Base-by-base conservation (phyloP, 352 stramenopile genomes). In the Globisporangium paroecandrum region DNA sequence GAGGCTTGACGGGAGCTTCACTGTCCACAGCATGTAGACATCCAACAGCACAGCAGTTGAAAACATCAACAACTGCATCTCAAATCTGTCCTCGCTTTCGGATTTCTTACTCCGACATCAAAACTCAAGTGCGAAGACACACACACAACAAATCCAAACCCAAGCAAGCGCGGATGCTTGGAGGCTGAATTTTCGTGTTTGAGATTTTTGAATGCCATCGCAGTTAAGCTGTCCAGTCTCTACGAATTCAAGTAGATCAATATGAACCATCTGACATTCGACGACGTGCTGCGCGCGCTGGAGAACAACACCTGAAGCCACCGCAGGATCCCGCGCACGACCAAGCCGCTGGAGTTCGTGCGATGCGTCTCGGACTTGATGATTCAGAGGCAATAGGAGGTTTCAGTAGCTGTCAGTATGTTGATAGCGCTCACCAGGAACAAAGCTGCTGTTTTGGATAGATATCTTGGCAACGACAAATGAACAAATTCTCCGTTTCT, bases 241-340 rank as follows among this genome's bases (percentile, higher is more conserved):
- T 59, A 59, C 54, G 54, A 59, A 27, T 59, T 59, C 22, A 12
- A 59, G 2, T 3, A 13, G 27, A 13, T 24, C 24, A 4, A 59
- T 7, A 4, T 22, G 3, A 13, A 12, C 18, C 54, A 59, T 27
- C 12, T 10, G 25, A 38, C 25, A 15, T 38, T 41, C 24, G 7
- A 1, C 1, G 54, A 59, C 18, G 54, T 59, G 12, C 18, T 59
- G 9, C 54, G 25, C 9, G 54, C 54, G 1, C 10, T 20, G 5
- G 54, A 59, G 8, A 59, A 22, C 24, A 59, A 59, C 7, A 38
- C 2, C 3, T 59, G 54, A 13, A 59, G 27, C 18, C 25, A 59
- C 7, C 54, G 25, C 12, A 41, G 41, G 54, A 59, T 59, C 54
- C 54, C 54, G 12, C 54, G 54, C 54, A 59, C 54, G 4, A 38